Evolutionary conservation across 192 early-diverging fungal genomes (phyloP).

Genomic region (Podochytrium sp.): DNA sequence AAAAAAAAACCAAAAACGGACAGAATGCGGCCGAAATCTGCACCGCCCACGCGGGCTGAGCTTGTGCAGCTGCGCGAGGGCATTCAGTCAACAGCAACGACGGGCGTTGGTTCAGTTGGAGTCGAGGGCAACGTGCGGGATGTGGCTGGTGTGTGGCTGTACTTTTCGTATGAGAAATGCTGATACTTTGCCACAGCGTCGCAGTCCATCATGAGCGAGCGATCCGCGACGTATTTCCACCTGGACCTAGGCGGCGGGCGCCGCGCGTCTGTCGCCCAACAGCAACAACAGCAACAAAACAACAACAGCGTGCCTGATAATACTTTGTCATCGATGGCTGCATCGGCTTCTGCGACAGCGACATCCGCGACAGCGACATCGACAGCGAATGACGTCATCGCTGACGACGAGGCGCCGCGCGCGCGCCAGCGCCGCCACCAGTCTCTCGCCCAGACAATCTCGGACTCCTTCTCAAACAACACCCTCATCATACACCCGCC

Average conservation of each 20-base stretch:
- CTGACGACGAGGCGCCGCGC: neutral
- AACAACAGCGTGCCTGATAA: neutral
- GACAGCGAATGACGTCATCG: neutral
- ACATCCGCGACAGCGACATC: conserved; percentile 37
- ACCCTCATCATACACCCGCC: conserved; percentile 14
- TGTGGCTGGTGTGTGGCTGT: too few species aligned
- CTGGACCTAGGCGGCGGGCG: conserved; percentile 13
- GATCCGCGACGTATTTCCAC: conserved; percentile 17
- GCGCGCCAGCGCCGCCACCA: neutral
- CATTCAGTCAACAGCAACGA: too few species aligned
- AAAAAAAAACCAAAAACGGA: too few species aligned
- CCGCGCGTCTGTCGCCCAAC: conserved; percentile 6
- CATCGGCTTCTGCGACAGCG: conserved; percentile 37
- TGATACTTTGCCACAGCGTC: neutral
- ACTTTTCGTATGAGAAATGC: neutral
- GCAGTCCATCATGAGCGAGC: conserved; percentile 7
- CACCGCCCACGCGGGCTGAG: too few species aligned
- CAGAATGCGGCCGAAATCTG: too few species aligned
- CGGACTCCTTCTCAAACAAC: conserved; percentile 27
- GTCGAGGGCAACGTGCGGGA: too few species aligned
- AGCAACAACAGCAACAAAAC: conserved; percentile 10
- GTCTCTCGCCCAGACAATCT: conserved; percentile 21
- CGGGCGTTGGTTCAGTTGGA: too few species aligned
- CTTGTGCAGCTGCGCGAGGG: too few species aligned
- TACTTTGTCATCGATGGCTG: conserved; percentile 26